A percentile compares a stretch with the other conserved stretches of the same genome.
These are phyloP conservation scores for Neurospora tetrasperma DNA, from an alignment of 495 filamentous ascomycete species.

Conservation along the genomic window DNA sequence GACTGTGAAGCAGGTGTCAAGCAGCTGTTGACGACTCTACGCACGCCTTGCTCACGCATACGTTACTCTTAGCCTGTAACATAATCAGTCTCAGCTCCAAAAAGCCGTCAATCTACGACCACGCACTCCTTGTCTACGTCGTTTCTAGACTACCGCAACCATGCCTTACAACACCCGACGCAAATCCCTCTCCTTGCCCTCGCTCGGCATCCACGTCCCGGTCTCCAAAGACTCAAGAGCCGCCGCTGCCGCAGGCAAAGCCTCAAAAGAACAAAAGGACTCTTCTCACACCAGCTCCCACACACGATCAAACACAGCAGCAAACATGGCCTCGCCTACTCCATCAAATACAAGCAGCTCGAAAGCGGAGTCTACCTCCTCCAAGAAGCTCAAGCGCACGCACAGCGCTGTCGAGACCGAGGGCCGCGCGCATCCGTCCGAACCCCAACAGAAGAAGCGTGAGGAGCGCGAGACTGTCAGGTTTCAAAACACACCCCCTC, in stretches of 20 bases:
- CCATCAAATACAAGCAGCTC: not conserved
- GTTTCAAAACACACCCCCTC: conserved; percentile 63
- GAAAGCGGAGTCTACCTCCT: conserved; percentile 28
- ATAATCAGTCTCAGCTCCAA: not conserved
- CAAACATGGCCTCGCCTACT: conserved; percentile 38
- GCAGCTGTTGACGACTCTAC: not conserved
- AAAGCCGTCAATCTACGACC: not conserved
- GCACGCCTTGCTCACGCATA: not conserved
- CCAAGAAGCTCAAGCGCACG: conserved; percentile 82
- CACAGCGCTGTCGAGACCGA: conserved; percentile 46
- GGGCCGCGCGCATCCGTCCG: conserved; percentile 34
- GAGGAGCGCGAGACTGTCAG: conserved; percentile 46
- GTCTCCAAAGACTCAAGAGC: conserved; percentile 54
- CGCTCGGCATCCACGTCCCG: conserved; percentile 86
- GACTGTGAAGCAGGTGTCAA: not conserved
- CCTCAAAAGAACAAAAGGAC: conserved; percentile 12
- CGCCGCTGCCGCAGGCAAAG: conserved; percentile 22
- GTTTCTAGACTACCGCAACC: conserved; percentile 16
- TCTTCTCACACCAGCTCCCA: conserved; percentile 17
- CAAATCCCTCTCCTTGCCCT: conserved; percentile 89
- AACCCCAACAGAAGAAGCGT: conserved; percentile 35
- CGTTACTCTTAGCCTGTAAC: not conserved
- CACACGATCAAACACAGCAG: conserved; percentile 11
- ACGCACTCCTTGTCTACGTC: not conserved
- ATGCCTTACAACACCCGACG: conserved; percentile 98